Evolutionary conservation across 805 yeast species (phyloP).

Genomic region (Candida jianshihensis): DNA sequence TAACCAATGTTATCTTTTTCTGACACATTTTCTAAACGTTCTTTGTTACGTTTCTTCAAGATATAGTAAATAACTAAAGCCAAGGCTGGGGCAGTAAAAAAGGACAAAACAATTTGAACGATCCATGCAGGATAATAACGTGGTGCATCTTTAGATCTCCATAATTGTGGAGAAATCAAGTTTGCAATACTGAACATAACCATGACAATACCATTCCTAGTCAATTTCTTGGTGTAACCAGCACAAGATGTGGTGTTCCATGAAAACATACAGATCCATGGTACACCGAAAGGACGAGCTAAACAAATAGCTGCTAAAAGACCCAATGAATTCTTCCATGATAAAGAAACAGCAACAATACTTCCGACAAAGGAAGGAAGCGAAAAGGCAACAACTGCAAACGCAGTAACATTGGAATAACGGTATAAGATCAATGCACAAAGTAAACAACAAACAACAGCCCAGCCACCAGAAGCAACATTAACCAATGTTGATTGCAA

Average conservation of each 20-base stretch:
- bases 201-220: slow-evolving; percentile 39
- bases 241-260: slow-evolving; percentile 31
- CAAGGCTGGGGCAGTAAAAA: slow-evolving; percentile 37
- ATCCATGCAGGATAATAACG: slow-evolving; percentile 43
- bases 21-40: slow-evolving; percentile 24
- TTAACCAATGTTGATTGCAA: slow-evolving; percentile 45
- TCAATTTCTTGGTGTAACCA: slow-evolving; percentile 44
- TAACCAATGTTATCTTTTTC: slow-evolving; percentile 22
- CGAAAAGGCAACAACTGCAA: slow-evolving; percentile 30
- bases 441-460: slow-evolving; percentile 32
- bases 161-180: slow-evolving; percentile 49
- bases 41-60: slow-evolving; percentile 36
- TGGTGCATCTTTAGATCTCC: slow-evolving; percentile 43
- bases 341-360: slow-evolving; percentile 37
- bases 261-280: slow-evolving; percentile 31
- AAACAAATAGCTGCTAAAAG: slow-evolving; percentile 40
- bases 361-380: slow-evolving; percentile 40
- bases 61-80: slow-evolving; percentile 38
- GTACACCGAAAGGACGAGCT: slow-evolving; percentile 39
- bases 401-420: slow-evolving; percentile 32
- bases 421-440: slow-evolving; percentile 29
- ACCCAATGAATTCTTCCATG: slow-evolving; percentile 38
- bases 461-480: slow-evolving; percentile 47
- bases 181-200: slow-evolving; percentile 42
- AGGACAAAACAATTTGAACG: slow-evolving; percentile 49